These are phyloP conservation scores for Leucaena leucocephala DNA, from an alignment of 306 rosid genomes.

Conservation along the genomic window DNA sequence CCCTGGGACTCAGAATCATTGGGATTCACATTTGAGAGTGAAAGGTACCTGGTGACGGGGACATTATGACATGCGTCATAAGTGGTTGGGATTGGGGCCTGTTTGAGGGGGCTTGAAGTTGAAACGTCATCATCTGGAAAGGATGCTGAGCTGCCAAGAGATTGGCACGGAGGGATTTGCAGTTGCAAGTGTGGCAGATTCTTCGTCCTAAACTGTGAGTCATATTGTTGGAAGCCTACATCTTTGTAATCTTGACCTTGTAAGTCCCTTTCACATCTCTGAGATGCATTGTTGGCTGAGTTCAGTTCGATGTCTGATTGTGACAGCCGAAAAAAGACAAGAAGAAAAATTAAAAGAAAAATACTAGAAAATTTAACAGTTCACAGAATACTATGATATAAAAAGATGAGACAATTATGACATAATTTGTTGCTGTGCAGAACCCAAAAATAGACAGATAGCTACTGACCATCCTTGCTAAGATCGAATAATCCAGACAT, in stretches of 20 bases:
- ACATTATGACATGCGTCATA: slow-evolving; percentile 21
- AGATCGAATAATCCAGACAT: slow-evolving; percentile 33
- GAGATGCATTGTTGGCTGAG: slow-evolving; percentile 36
- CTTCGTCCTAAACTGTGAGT: slow-evolving; percentile 27
- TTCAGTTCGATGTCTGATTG: slow-evolving; percentile 32
- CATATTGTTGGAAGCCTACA: slow-evolving; percentile 21
- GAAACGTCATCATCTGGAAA: slow-evolving; percentile 35
- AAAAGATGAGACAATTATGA: slow-evolving; percentile 15
- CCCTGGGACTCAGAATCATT: slow-evolving; percentile 46
- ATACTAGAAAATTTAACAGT: slow-evolving; percentile 16
- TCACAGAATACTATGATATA: slow-evolving; percentile 6
- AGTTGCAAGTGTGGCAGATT: slow-evolving; percentile 34
- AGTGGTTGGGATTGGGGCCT: slow-evolving; percentile 1
- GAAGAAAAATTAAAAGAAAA: background rate
- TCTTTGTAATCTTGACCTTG: slow-evolving; percentile 64
- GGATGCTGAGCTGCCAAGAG: slow-evolving; percentile 32
- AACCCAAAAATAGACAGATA: slow-evolving; percentile 16
- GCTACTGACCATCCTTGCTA: slow-evolving; percentile 50
- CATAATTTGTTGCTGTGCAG: slow-evolving; percentile 7
- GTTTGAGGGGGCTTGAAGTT: slow-evolving; percentile 38
- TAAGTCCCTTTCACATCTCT: slow-evolving; percentile 47
- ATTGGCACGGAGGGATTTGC: slow-evolving; percentile 35
- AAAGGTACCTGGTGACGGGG: slow-evolving; percentile 35
- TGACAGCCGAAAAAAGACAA: background rate
- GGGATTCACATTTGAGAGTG: slow-evolving; percentile 45